Base-by-base conservation (phyloP, 306 rosid genomes). In the Arachis stenosperma region DNA sequence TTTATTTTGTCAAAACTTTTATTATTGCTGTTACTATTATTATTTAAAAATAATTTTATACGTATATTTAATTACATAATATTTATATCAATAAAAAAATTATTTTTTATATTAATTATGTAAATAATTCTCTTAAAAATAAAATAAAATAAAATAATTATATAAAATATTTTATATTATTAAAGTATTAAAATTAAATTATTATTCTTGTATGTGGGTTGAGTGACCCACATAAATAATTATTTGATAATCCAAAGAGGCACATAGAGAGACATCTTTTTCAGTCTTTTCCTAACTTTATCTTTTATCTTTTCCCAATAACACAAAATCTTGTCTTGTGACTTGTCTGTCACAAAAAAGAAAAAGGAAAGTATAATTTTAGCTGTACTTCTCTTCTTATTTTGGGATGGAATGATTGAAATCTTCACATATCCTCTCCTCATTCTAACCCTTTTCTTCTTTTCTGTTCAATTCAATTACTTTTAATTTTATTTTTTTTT, bases 341-440 rank as follows among this genome's bases (percentile, higher is more conserved):
- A 71, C 76, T 70, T 83, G 81, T 83, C 79, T 56, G 41, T 61
- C 70, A 79, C 74, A 50, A 17, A 74, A 75, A 61, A 70, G 73
- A 65, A 84, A 84, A 71, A 66, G 64, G 52, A 52, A 84, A 80
- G 76, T 57, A 79, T 79, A 79, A 72, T 79, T 76, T 81, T 41
- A 62, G 53, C 71, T 81, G 86, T 85, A 79, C 89, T 85, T 85
- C 58, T 79, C 82, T 83, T 83, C 84, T 82, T 75, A 29, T 71
- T 72, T 72, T 73, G 67, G 64, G 70, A 29, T 71, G 66, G 71
- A 80, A 76, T 80, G 78, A 80, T 80, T 80, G 75, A 69, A 73
- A 76, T 73, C 33, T 44, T 67, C 74, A 76, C 70, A 71, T 27
- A 74, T 71, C 63, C 46, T 75, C 79, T 75, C 79, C 64, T 75